Base-by-base conservation (phyloP, 2,329 filamentous ascomycete species). In the Penicillium sp. region DNA sequence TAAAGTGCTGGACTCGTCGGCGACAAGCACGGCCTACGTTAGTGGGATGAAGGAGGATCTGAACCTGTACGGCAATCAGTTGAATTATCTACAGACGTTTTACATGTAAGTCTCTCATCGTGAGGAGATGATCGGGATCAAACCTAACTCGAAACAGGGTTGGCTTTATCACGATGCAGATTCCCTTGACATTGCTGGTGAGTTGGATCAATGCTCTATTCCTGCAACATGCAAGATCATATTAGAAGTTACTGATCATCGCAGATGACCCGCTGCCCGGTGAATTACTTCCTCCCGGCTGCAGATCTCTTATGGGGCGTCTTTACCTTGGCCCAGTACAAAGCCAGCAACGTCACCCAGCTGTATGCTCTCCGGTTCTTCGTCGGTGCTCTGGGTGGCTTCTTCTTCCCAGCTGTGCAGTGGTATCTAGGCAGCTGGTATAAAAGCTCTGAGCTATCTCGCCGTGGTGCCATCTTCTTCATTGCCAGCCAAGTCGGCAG, bases 291-390 rank as follows among this genome's bases (percentile, higher is more conserved):
- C 45, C 48, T 59, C 10, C 58, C 59, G 31, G 59, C 48, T 18
- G 59, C 59, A 1, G 59, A 61, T 45, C 52, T 61, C 11, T 16
- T 59, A 6, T 59, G 59, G 59, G 59, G 59, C 11, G 48, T 58
- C 16, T 59, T 61, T 38, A 61, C 59, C 3, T 45, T 61, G 40
- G 54, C 45, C 3, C 59, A 61, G 31, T 61, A 59, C 48, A 59
- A 58, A 34, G 57, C 55, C 6, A 60, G 38, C 48, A 63, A 38
- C 22, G 60, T 63, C 13, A 60, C 60, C 5, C 61, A 68, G 43
- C 60, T 71, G 4, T 67, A 69, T 45, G 68, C 65, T 5, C 50
- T 67, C 24, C 67, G 68, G n/a, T 71, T 71, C 59, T 71, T 71
- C 41, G 66, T 71, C 27, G 68, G 68, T 21, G 66, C 69, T 1